Evolutionary conservation across 345 rosid genomes (phyloP).

Genomic region (Capsella bursapastoris): DNA sequence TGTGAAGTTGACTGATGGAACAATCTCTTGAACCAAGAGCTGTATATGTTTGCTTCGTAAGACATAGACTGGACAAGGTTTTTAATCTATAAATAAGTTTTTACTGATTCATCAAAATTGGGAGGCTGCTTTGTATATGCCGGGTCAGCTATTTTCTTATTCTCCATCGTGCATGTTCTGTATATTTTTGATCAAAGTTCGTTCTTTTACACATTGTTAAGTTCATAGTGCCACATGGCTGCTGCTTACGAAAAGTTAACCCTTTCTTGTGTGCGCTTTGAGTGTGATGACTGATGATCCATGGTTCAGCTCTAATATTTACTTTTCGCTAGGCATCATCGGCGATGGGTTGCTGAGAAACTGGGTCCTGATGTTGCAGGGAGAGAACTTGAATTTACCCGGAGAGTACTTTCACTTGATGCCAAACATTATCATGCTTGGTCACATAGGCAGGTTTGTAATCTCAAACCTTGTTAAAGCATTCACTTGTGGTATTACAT

Average conservation of each 20-base stretch:
- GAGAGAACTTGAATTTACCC: slow-evolving; percentile 73
- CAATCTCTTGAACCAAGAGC: not conserved
- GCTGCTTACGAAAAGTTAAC: not conserved
- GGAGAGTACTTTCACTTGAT: slow-evolving; percentile 63
- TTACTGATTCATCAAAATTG: not conserved
- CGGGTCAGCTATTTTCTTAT: not conserved
- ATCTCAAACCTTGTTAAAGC: slow-evolving; percentile 23
- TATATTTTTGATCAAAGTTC: slow-evolving; percentile 1
- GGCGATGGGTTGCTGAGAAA: slow-evolving; percentile 94
- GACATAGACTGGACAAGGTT: not conserved
- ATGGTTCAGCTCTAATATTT: slow-evolving; percentile 7
- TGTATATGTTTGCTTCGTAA: not conserved
- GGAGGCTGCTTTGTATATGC: not conserved
- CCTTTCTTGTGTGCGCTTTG: slow-evolving; percentile 7
- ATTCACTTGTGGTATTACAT: not conserved
- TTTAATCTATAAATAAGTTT: not conserved
- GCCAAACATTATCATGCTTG: slow-evolving; percentile 94
- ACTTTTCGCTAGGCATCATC: slow-evolving; percentile 73
- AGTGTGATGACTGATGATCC: not conserved
- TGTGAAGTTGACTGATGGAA: not conserved
- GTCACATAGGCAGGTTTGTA: slow-evolving; percentile 94
- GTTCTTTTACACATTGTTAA: slow-evolving; percentile 9
- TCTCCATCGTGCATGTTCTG: not conserved
- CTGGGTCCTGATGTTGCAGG: slow-evolving; percentile 64
- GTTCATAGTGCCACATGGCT: slow-evolving; percentile 4